Evolutionary conservation across 768 basidiomycete genomes (phyloP).

Genomic region (Auricularia sp.): DNA sequence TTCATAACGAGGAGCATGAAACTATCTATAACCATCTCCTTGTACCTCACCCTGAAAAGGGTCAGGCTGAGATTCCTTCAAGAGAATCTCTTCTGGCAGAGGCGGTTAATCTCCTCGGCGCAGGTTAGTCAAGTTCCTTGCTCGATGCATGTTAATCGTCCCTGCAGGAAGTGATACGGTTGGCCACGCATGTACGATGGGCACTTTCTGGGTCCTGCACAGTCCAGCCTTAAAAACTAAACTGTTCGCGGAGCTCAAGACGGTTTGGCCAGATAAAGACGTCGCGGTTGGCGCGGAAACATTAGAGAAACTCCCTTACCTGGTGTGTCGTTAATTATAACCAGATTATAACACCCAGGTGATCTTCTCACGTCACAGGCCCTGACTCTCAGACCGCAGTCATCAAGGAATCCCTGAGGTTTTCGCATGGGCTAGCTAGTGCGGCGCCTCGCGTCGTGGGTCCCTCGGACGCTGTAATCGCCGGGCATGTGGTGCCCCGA

Average conservation of each 20-base stretch:
- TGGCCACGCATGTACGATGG: conserved; percentile 12
- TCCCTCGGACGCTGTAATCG: conserved; percentile 23
- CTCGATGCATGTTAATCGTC: too few species aligned
- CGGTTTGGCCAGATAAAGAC: too few species aligned
- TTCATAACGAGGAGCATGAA: conserved; percentile 22
- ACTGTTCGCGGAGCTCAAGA: too few species aligned
- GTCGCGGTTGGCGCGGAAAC: conserved; percentile 8
- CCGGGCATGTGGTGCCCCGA: conserved; percentile 26
- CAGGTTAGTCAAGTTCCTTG: conserved; percentile 28
- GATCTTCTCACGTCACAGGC: not conserved
- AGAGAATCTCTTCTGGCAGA: conserved; percentile 17
- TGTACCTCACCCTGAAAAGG: conserved; percentile 13
- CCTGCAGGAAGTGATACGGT: conserved; percentile 30
- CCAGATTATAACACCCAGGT: not conserved
- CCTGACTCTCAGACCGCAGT: conserved; percentile 31
- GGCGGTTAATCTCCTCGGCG: conserved; percentile 21
- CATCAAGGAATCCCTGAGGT: conserved; percentile 35
- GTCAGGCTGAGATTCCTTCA: conserved; percentile 20
- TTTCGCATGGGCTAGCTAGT: conserved; percentile 29
- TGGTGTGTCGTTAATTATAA: conserved; percentile 25
- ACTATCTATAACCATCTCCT: conserved; percentile 28
- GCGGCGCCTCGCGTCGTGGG: conserved; percentile 32
- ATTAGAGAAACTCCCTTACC: conserved; percentile 36
- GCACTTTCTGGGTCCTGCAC: too few species aligned
- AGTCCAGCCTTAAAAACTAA: too few species aligned